Percentiles rank a stretch among this genome's conserved stretches.
phyloP scores from a whole-genome alignment of 169 alveolate species.

The Cryptosporidium meleagridis region DNA sequence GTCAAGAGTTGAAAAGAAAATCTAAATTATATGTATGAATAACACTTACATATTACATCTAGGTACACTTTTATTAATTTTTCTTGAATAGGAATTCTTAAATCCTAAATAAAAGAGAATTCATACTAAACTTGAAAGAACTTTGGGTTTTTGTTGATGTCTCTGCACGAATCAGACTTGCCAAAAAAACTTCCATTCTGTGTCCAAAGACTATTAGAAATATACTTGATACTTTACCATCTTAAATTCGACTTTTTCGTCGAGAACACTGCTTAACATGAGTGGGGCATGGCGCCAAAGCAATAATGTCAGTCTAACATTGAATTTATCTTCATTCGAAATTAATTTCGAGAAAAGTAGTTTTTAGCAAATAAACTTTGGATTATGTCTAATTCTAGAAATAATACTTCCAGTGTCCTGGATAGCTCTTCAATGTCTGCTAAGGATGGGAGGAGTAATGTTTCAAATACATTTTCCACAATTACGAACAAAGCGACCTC shows the following conservation, averaged over 20 bases:
- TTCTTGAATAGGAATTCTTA: background rate
- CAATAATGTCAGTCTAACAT: background rate
- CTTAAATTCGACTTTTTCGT: too few species aligned
- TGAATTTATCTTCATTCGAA: background rate
- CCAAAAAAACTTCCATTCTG: too few species aligned
- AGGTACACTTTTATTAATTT: background rate
- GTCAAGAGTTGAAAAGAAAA: background rate
- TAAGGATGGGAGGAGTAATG: background rate
- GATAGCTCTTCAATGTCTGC: background rate
- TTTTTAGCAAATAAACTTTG: background rate
- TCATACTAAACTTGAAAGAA: background rate
- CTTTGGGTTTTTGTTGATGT: background rate
- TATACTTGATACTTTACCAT: too few species aligned
- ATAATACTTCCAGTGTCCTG: background rate
- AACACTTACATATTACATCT: background rate
- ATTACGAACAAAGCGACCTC: background rate
- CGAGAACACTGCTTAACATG: too few species aligned
- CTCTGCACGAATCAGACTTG: too few species aligned
- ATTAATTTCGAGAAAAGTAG: too few species aligned
- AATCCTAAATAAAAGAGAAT: too few species aligned
- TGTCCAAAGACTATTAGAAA: too few species aligned
- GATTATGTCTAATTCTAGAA: background rate
- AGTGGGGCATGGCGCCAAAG: too few species aligned
- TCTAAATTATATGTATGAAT: constrained; percentile 7
- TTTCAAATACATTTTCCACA: background rate